Evolutionary conservation across 2,329 filamentous ascomycete species (phyloP), one percentile per base, ranked within the genome.

Genomic region (Microcyclosporella mali): DNA sequence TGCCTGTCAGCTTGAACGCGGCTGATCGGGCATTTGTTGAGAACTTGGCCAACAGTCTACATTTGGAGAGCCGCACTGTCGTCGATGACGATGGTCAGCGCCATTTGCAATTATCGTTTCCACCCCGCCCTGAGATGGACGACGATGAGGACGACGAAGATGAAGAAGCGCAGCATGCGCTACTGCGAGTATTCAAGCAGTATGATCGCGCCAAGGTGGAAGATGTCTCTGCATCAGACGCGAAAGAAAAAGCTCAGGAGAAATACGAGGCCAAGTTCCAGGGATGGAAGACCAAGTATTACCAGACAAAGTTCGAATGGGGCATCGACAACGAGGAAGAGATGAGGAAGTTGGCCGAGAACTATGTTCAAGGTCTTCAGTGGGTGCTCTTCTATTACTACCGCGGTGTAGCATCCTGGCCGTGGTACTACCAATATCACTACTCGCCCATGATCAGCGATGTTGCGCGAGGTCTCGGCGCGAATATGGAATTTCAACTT

Each of bases 351-450:
- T 73, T 98, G 47, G 84, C 87, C 18, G 88, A 97, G 66, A 98
- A 97, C 67, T 98, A 98, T 58, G 88, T 98, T 6, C 87, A 98
- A 67, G 92, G 92, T 48, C 70, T 98, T 47, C 92, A 98, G 64
- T 98, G 92, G 94, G 92, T 98, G 33, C 72, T 98, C 37, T 95
- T 84, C 66, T 98, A 98, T 71, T 98, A 98, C 68, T 98, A 98
- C 69, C 83, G 84, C 41, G 92, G 92, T 49, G 92, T 98, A 47
- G 92, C 88, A 12, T 97, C 90, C 10, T 98, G 92, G 92, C 88
- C 92, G 11, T 98, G 92, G 92, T 98, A 86, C 69, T 98, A 95
- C 66, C 75, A 76, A 47, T 98, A 95, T 66, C 94, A 98, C 67
- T 98, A 98, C 66, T 85, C 94, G 8, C 92, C 92, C 1, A 88